These are phyloP conservation scores for Epichloe scottii DNA, from an alignment of 2,329 filamentous ascomycete genomes.

Conservation along the genomic window DNA sequence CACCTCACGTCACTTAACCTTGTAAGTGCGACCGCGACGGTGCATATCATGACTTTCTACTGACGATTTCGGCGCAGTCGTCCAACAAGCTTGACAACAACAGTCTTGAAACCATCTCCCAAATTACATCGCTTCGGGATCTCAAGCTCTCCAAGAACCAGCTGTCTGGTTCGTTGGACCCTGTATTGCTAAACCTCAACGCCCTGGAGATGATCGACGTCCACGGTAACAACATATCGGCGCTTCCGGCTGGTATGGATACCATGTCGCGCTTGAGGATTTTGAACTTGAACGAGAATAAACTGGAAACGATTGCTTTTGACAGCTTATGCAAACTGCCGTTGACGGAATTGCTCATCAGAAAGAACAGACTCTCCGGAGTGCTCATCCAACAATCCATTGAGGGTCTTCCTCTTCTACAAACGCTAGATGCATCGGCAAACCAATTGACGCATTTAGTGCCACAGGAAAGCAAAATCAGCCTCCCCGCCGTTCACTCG, in stretches of 20 bases:
- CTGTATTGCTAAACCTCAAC: conserved; percentile 48
- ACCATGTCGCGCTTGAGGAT: conserved; percentile 57
- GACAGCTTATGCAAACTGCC: conserved; percentile 54
- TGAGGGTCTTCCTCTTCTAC: conserved; percentile 48
- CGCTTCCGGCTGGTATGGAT: conserved; percentile 55
- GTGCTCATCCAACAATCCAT: conserved; percentile 55
- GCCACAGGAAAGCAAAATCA: conserved; percentile 32
- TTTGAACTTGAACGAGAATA: conserved; percentile 71
- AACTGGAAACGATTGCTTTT: conserved; percentile 59
- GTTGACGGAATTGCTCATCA: conserved; percentile 58
- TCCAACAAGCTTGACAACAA: conserved; percentile 69
- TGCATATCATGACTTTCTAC: not conserved
- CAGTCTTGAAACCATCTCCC: conserved; percentile 58
- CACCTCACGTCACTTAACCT: conserved; percentile 73
- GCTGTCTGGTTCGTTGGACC: conserved; percentile 54
- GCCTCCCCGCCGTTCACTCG: conserved; percentile 58
- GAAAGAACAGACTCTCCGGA: conserved; percentile 67
- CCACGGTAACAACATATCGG: conserved; percentile 64
- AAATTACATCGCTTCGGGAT: conserved; percentile 62
- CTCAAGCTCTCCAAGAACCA: conserved; percentile 71
- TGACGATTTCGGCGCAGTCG: conserved; percentile 36
- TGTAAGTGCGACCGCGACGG: conserved; percentile 31
- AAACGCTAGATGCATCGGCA: conserved; percentile 63
- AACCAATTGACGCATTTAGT: conserved; percentile 56
- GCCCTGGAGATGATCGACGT: conserved; percentile 73